A percentile compares a stretch with the other conserved stretches of the same genome.
phyloP scores from a whole-genome alignment of 345 rosid species.

The Eucalyptus tenuipes region DNA sequence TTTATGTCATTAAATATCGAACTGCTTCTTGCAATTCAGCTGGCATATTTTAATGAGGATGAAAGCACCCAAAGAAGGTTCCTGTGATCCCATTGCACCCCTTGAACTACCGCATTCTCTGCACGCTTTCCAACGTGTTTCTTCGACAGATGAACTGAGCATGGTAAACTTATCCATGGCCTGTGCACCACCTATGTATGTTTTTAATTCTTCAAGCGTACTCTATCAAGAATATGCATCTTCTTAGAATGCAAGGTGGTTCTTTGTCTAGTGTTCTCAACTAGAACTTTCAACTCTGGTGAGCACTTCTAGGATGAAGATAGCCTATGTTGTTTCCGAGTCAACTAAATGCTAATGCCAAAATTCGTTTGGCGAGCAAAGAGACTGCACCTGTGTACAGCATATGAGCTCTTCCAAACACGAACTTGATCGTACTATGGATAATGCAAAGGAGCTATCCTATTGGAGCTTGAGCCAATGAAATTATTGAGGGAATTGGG shows the following conservation, averaged over 20 bases:
- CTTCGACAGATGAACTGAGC: slow-evolving; percentile 56
- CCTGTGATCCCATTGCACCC: slow-evolving; percentile 86
- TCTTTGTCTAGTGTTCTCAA: background rate
- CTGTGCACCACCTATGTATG: background rate
- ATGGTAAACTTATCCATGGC: slow-evolving; percentile 17
- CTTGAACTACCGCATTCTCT: slow-evolving; percentile 91
- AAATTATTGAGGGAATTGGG: background rate
- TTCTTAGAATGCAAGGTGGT: background rate
- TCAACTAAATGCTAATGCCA: background rate
- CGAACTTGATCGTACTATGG: background rate
- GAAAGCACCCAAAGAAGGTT: slow-evolving; percentile 52
- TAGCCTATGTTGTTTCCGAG: background rate
- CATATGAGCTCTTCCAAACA: background rate
- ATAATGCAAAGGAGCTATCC: background rate
- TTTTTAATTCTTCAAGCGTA: background rate
- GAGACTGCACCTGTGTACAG: background rate
- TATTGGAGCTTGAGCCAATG: background rate
- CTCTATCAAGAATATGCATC: background rate
- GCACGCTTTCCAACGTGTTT: slow-evolving; percentile 78
- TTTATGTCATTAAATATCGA: background rate
- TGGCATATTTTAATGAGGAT: slow-evolving; percentile 98
- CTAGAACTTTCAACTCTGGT: background rate
- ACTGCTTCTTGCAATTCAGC: slow-evolving; percentile 12
- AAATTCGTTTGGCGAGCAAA: background rate
- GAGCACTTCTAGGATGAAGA: background rate